phyloP scores from a whole-genome alignment of 2,329 filamentous ascomycete genomes.

The Corynespora cassiicola region DNA sequence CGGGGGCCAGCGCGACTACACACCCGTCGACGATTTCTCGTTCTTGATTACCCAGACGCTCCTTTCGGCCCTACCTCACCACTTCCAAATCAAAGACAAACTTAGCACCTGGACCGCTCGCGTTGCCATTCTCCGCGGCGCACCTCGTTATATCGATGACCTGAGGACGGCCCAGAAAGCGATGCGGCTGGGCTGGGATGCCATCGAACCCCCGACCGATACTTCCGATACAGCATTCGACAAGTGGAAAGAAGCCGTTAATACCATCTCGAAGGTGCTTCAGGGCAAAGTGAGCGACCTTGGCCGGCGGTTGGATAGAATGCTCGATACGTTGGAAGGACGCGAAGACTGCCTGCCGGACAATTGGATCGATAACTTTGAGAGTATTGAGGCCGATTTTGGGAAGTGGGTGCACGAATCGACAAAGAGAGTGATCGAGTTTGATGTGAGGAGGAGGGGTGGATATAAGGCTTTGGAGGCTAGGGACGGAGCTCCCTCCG shows the following conservation, averaged over 20 bases:
- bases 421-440: constrained; percentile 74
- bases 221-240: constrained; percentile 38
- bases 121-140: constrained; percentile 74
- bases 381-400: constrained; percentile 78
- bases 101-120: constrained; percentile 81
- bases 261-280: constrained; percentile 66
- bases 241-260: constrained; percentile 49
- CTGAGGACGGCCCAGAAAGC: constrained; percentile 70
- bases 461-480: constrained; percentile 11
- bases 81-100: constrained; percentile 76
- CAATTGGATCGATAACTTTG: constrained; percentile 85
- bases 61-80: constrained; percentile 82
- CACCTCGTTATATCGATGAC: constrained; percentile 71
- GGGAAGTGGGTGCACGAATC: constrained; percentile 81
- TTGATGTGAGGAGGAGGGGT: constrained; percentile 54
- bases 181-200: constrained; percentile 70
- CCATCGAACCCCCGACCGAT: constrained; percentile 54
- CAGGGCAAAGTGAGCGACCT: constrained; percentile 72
- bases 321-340: constrained; percentile 88
- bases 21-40: constrained; percentile 85
- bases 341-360: constrained; percentile 84
- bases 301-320: constrained; percentile 77
- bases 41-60: constrained; percentile 91
- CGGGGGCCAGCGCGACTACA: constrained; percentile 56
- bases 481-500: constrained; percentile 4